These are phyloP conservation scores for Agroathelia rolfsii DNA, from an alignment of 1,284 basidiomycete species.

Conservation along the genomic window DNA sequence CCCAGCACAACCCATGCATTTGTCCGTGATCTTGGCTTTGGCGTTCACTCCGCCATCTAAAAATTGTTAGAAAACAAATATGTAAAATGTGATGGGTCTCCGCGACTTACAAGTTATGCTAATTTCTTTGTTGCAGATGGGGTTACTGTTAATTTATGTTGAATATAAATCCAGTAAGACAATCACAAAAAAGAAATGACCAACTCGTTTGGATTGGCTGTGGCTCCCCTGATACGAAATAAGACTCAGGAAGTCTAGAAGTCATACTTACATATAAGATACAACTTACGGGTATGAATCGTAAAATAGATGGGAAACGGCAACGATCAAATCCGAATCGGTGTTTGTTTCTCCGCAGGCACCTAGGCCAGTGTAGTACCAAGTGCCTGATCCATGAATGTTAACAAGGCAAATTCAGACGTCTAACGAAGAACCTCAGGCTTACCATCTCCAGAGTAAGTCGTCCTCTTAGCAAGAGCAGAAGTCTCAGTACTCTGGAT, in stretches of 20 bases:
- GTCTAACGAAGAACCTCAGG: no score
- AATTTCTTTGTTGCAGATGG: constrained; percentile 32
- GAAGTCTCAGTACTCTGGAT: no score
- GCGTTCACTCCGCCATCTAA: constrained; percentile 25
- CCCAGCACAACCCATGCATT: constrained; percentile 32
- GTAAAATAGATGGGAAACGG: constrained; percentile 27
- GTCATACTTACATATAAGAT: not conserved
- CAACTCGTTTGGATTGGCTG: no score
- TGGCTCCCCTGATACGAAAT: constrained; percentile 1
- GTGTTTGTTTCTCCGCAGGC: constrained; percentile 20
- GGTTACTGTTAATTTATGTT: constrained; percentile 33
- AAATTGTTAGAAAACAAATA: constrained; percentile 1
- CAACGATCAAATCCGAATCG: constrained; percentile 24
- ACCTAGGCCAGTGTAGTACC: constrained; percentile 18
- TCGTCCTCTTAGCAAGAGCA: no score
- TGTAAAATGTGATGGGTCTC: not conserved
- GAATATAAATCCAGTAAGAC: constrained; percentile 19
- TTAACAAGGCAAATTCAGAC: no score
- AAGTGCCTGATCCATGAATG: no score
- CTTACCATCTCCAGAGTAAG: no score
- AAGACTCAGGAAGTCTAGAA: no score
- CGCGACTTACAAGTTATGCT: constrained; percentile 23
- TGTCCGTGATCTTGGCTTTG: constrained; percentile 29
- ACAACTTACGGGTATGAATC: constrained; percentile 26
- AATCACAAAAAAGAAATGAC: no score